phyloP scores from a whole-genome alignment of 768 basidiomycete species.

The Ramaria rubella region DNA sequence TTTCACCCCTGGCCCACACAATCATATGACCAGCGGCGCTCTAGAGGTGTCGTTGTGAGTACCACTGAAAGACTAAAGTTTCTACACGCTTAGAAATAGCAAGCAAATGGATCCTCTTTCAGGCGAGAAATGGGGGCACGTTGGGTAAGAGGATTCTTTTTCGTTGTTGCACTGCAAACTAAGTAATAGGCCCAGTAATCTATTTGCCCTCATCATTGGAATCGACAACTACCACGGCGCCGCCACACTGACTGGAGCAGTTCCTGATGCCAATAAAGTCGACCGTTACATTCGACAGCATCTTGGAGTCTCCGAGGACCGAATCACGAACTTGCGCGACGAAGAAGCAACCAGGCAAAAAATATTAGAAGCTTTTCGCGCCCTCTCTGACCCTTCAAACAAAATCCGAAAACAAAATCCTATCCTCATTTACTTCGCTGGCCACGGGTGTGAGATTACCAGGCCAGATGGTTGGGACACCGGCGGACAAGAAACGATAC shows the following conservation, averaged over 20 bases:
- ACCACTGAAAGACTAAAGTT: no score
- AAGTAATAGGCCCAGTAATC: not conserved
- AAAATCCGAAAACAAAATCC: conserved; percentile 17
- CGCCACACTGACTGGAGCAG: conserved; percentile 29
- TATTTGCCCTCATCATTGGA: conserved; percentile 40
- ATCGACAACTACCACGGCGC: conserved; percentile 33
- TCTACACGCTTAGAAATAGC: no score
- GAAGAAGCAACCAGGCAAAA: conserved; percentile 29
- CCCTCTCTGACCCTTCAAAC: conserved; percentile 12
- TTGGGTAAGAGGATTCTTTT: no score
- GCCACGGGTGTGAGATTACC: conserved; percentile 34
- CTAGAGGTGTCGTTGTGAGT: no score
- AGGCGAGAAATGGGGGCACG: no score
- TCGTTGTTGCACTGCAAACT: no score
- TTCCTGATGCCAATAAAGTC: conserved; percentile 35
- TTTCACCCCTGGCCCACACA: no score
- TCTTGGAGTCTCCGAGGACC: conserved; percentile 25
- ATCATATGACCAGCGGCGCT: no score
- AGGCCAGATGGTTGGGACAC: conserved; percentile 28
- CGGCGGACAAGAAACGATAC: conserved; percentile 25
- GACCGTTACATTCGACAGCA: conserved; percentile 25
- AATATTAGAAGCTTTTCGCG: conserved; percentile 28
- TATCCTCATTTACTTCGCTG: conserved; percentile 40
- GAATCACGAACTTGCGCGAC: conserved; percentile 35
- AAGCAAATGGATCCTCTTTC: no score